Base-by-base conservation (phyloP, 495 filamentous ascomycete genomes). In the Aeminium ludgeri region DNA sequence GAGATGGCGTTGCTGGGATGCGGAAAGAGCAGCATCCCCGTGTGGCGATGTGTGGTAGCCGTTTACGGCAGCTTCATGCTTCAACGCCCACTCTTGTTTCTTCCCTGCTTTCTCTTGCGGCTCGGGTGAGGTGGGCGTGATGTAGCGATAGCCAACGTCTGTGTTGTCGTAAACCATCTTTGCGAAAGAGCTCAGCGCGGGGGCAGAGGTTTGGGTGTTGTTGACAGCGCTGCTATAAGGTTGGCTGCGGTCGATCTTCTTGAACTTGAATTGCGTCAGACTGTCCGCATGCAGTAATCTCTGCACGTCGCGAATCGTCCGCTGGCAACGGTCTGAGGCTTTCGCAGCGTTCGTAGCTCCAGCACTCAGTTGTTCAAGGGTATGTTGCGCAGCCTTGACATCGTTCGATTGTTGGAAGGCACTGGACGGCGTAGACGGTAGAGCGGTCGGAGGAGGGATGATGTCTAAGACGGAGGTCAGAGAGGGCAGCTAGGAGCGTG, bases 221-320 rank as follows among this genome's bases (percentile, higher is more conserved):
- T 15, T 3, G 11, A 13, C 6, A 16, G 27, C 20, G 16, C 25
- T 16, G 28, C 20, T 38, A 2, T n/a, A 20, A 11, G 28, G 27
- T 2, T 28, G 13, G 11, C 43, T n/a, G 25, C 11, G 29, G 7
- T 25, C 20, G 2, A n/a, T 19, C 10, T n/a, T n/a, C 30, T 46
- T 50, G 38, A 50, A 50, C 20, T 41, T 36, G 33, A 76, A 81
- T 58, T 85, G 68, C 13, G 81, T 78, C 46, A 84, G 60, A 30
- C 76, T 70, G 30, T 73, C 69, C 8, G 69, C 71, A 54, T 75
- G 70, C 40, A 85, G 59, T 40, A 83, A 65, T 45, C 76, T 72
- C 49, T 82, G 76, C 34, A 89, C 61, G 49, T 82, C 74, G 52
- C 72, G 61, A 31, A 80, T 66, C 12, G 56, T 55, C 30, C 52